These are phyloP conservation scores for Ophiostoma novo-ulmi DNA, from an alignment of 2,329 filamentous ascomycete genomes.

Conservation along the genomic window DNA sequence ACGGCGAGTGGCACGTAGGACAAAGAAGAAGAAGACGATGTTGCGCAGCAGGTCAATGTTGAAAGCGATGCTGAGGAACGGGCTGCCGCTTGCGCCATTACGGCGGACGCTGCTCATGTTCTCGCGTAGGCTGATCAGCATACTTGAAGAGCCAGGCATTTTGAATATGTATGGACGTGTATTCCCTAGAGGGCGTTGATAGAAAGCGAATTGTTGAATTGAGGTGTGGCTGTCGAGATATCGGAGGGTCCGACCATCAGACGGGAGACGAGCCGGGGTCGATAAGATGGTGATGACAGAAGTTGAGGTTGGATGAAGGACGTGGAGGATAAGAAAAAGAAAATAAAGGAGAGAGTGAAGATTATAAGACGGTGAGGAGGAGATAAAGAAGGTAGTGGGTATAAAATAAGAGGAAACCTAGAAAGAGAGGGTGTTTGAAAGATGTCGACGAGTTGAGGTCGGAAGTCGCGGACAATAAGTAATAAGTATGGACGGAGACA, in stretches of 20 bases:
- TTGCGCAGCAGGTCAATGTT: conserved; percentile 76
- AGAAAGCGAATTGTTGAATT: background rate
- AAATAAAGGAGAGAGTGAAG: background rate
- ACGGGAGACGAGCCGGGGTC: background rate
- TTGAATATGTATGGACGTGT: conserved; percentile 26
- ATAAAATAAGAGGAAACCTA: conserved; percentile 3
- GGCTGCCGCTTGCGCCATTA: conserved; percentile 44
- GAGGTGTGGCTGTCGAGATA: background rate
- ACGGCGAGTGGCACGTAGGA: conserved; percentile 76
- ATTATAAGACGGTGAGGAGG: background rate
- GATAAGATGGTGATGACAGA: background rate
- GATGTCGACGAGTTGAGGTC: background rate
- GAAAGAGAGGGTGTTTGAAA: background rate
- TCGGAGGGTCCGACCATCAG: background rate
- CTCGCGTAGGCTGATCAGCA: conserved; percentile 66
- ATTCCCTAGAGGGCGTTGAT: background rate
- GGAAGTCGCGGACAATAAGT: conserved; percentile 10
- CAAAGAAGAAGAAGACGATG: conserved; percentile 80
- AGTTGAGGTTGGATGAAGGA: background rate
- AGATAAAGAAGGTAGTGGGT: background rate
- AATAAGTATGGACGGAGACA: background rate
- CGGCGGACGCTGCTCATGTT: conserved; percentile 58
- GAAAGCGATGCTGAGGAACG: conserved; percentile 47
- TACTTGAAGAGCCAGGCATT: conserved; percentile 64
- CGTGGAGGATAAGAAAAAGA: conserved; percentile 8